Percentiles rank a stretch among this genome's conserved stretches.
phyloP scores from a whole-genome alignment of 371 early-diverging fungal species.

The Blastocladiella emersonii region DNA sequence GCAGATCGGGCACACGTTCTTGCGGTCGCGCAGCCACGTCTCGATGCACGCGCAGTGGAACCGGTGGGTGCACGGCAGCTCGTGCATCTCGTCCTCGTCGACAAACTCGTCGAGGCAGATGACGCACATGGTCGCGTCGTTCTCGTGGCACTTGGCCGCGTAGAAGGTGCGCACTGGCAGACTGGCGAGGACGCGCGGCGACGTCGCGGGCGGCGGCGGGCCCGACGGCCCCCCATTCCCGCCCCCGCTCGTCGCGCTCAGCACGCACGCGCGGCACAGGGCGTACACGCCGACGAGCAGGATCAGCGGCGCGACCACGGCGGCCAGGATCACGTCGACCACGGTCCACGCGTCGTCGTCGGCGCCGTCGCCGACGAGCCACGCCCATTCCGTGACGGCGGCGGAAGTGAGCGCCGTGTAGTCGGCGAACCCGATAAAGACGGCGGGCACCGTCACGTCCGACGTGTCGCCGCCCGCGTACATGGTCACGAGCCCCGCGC shows the following conservation, averaged over 20 bases:
- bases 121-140: conserved; percentile 14
- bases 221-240: background rate
- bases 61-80: conserved; percentile 19
- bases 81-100: conserved; percentile 10
- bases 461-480: conserved; percentile 39
- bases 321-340: background rate
- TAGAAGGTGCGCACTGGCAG: background rate
- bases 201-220: background rate
- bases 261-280: conserved; percentile 1
- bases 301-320: background rate
- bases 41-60: conserved; percentile 27
- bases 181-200: background rate
- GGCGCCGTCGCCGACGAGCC: background rate
- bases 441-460: conserved; percentile 22
- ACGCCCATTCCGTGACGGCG: background rate
- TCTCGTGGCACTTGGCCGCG: background rate
- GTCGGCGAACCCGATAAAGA: conserved; percentile 15
- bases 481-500: conserved; percentile 70
- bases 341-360: background rate
- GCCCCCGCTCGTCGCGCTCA: background rate
- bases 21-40: conserved; percentile 14
- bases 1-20: conserved; percentile 73
- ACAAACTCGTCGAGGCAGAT: conserved; percentile 24
- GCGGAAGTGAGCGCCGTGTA: background rate
- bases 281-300: background rate